phyloP scores from a whole-genome alignment of 441 rosid genomes.

The Populus hybrid region DNA sequence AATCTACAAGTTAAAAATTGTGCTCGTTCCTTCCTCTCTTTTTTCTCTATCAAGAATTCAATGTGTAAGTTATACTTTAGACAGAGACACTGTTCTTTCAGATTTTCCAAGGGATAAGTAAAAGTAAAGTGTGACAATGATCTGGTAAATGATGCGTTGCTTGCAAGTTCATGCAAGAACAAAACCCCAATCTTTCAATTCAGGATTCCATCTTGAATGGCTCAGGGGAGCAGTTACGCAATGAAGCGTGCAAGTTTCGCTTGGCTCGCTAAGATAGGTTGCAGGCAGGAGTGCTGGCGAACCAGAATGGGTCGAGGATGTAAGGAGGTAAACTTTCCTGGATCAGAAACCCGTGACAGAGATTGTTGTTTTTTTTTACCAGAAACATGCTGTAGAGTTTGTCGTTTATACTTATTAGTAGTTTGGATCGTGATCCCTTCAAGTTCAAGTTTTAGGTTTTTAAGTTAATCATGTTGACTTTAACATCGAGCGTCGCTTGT shows the following conservation, averaged over 20 bases:
- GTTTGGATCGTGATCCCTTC: background rate
- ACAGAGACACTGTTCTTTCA: background rate
- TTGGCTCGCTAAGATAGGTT: background rate
- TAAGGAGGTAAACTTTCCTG: background rate
- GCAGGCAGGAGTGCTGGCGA: background rate
- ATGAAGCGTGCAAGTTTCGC: slow-evolving; percentile 43
- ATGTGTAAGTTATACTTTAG: background rate
- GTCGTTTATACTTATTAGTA: too few species aligned
- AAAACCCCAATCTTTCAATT: background rate
- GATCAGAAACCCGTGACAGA: background rate
- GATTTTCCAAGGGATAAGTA: background rate
- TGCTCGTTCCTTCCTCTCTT: background rate
- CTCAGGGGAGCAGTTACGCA: slow-evolving; percentile 30
- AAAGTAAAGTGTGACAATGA: background rate
- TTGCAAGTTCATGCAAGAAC: slow-evolving; percentile 43
- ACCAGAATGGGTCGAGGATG: background rate
- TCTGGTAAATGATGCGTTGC: slow-evolving; percentile 41
- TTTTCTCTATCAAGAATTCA: background rate
- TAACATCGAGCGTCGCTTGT: background rate
- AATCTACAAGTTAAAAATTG: background rate
- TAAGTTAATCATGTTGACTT: background rate
- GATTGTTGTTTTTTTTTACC: too few species aligned
- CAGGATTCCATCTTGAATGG: slow-evolving; percentile 2
- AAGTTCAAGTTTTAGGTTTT: background rate
- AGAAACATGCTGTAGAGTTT: too few species aligned